Evolutionary conservation across 306 rosid genomes (phyloP), one percentile per base, ranked within the genome.

Genomic region (Dryas octopetala): DNA sequence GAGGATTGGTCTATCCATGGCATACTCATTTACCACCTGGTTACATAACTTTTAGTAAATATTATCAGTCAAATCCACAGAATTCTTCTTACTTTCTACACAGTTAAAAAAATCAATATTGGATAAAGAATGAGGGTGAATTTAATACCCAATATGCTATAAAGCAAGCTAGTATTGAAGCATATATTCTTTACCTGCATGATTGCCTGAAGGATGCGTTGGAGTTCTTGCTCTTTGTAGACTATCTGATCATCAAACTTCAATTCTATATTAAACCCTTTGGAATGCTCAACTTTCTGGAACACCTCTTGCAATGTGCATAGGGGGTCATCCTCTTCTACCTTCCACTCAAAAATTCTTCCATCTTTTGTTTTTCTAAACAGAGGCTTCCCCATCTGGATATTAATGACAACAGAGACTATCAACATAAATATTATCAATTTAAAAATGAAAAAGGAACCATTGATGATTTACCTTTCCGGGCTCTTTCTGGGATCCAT

Each of bases 191-290:
- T 67, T 74, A 87, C 96, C 80, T 88, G 84, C 66, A 91, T 52
- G 55, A 86, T 62, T 49, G 79, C 77, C 72, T 84, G 91, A 81
- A 93, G 89, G 43, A 84, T 77, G 60, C 68, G 89, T 2, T 67
- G 26, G 54, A 89, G 96, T 69, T 81, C 51, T 44, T 76, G 76
- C 68, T 76, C 83, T 3, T 83, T 80, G 81, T 93, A 89, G 26
- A 80, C 89, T 9, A 88, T 62, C 65, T 81, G 69, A 71, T 91
- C 97, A 53, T 93, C 96, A 59, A 88, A 91, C 74, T 93, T 93
- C 82, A 93, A 59, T 79, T 93, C 97, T n/a, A 91, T 83, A 66
- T 93, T 91, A 58, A 91, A 93, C 45, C 98, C 98, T 66, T 86
- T 0, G 12, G 91, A 66, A 44, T 77, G 88, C 38, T 80, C 84